Evolutionary conservation across 1,139 yeast genomes (phyloP).

Genomic region (Taphrina sp.): DNA sequence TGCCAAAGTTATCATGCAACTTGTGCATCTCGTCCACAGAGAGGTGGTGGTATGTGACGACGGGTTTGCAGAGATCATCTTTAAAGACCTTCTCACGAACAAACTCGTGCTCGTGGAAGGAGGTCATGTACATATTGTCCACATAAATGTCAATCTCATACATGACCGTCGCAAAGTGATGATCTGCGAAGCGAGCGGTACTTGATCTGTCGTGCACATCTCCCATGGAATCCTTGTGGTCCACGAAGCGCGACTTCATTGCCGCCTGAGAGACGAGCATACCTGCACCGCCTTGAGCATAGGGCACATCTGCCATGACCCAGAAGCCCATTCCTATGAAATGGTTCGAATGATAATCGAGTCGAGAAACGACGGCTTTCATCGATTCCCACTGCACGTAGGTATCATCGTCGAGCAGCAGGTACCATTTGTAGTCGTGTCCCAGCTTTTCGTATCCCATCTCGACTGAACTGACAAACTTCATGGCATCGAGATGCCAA

Average conservation of each 20-base stretch:
- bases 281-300: slow-evolving; percentile 48
- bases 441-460: slow-evolving; percentile 19
- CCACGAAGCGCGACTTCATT: slow-evolving; percentile 41
- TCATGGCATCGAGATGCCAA: slow-evolving; percentile 25
- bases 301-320: slow-evolving; percentile 38
- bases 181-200: slow-evolving; percentile 46
- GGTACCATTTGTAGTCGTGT: slow-evolving; percentile 43
- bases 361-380: slow-evolving; percentile 39
- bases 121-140: slow-evolving; percentile 25
- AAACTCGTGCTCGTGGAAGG: slow-evolving; percentile 11
- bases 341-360: slow-evolving; percentile 40
- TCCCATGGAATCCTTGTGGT: slow-evolving; percentile 37
- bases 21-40: slow-evolving; percentile 34
- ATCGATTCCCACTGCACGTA: slow-evolving; percentile 43
- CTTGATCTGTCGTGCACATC: slow-evolving; percentile 40
- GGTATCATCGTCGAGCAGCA: slow-evolving; percentile 47
- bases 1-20: slow-evolving; percentile 24
- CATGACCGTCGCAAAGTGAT: slow-evolving; percentile 42
- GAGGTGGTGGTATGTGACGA: slow-evolving; percentile 38
- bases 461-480: slow-evolving; percentile 17
- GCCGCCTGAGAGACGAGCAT: slow-evolving; percentile 45
- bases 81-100: slow-evolving; percentile 28
- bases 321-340: slow-evolving; percentile 45
- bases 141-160: slow-evolving; percentile 36
- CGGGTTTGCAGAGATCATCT: slow-evolving; percentile 44